phyloP scores from a whole-genome alignment of 441 rosid genomes.

The Geranium incanum region DNA sequence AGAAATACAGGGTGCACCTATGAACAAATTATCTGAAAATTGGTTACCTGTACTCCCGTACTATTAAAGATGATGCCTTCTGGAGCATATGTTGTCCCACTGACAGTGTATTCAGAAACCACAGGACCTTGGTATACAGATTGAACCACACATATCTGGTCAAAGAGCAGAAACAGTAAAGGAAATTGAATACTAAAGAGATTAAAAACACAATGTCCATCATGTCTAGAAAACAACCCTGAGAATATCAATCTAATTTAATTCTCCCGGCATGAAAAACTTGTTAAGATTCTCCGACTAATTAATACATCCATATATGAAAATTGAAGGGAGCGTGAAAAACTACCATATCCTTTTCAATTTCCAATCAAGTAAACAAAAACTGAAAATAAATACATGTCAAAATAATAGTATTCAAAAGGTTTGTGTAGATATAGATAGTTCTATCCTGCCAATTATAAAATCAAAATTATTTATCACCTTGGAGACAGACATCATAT shows the following conservation, averaged over 20 bases:
- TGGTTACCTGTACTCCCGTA: conserved; percentile 58
- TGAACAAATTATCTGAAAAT: not conserved
- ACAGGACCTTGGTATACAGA: conserved; percentile 58
- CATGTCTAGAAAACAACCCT: not conserved
- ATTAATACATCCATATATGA: not conserved
- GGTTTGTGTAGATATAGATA: not conserved
- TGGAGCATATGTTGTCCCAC: conserved; percentile 96
- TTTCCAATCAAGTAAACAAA: not conserved
- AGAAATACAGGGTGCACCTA: too few relatives aligned
- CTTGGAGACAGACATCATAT: conserved; percentile 98
- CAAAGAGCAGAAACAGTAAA: conserved; percentile 14
- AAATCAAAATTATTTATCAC: conserved; percentile 30
- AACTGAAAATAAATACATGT: not conserved
- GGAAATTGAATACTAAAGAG: not conserved
- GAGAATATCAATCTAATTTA: not conserved
- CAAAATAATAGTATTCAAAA: not conserved
- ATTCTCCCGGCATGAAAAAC: not conserved
- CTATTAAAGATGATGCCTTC: conserved; percentile 76
- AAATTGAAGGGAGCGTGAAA: not conserved
- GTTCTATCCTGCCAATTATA: not conserved
- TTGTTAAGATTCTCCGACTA: not conserved
- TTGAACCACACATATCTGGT: conserved; percentile 79
- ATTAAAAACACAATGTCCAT: not conserved
- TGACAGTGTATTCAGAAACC: conserved; percentile 65
- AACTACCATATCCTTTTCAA: not conserved